phyloP scores from a whole-genome alignment of 805 yeast genomes.

The Yarrowia sp. region DNA sequence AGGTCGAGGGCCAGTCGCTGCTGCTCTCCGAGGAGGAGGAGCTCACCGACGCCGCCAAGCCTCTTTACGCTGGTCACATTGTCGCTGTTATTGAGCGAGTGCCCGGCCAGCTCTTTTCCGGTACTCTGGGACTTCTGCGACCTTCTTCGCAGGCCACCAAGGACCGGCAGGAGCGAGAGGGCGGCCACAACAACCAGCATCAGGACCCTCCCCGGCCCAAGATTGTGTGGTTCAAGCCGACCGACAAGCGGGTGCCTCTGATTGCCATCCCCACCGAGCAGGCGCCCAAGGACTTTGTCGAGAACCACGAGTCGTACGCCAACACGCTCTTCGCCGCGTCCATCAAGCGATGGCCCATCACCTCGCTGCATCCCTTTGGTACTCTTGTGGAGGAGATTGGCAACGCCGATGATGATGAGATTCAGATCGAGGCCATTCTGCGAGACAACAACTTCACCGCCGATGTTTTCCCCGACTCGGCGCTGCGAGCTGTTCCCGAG shows the following conservation, averaged over 20 bases:
- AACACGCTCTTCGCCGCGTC: slow-evolving; percentile 88
- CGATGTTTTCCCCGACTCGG: slow-evolving; percentile 45
- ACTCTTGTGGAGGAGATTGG: slow-evolving; percentile 87
- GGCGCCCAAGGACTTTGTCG: slow-evolving; percentile 94
- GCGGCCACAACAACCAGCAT: slow-evolving; percentile 38
- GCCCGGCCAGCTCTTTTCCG: slow-evolving; percentile 94
- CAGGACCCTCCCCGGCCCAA: slow-evolving; percentile 57
- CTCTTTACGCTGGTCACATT: slow-evolving; percentile 95
- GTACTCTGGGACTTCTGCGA: slow-evolving; percentile 87
- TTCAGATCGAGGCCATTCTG: slow-evolving; percentile 83
- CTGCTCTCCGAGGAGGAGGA: slow-evolving; percentile 93
- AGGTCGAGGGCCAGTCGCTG: slow-evolving; percentile 95
- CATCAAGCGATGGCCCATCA: slow-evolving; percentile 98
- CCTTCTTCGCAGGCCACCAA: slow-evolving; percentile 94
- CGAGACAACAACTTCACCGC: slow-evolving; percentile 57
- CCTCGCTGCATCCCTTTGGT: slow-evolving; percentile 97
- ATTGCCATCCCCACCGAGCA: slow-evolving; percentile 98
- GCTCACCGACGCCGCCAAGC: slow-evolving; percentile 86
- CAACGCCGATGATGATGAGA: slow-evolving; percentile 65
- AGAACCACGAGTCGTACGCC: slow-evolving; percentile 79
- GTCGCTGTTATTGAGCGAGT: slow-evolving; percentile 97
- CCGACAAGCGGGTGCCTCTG: slow-evolving; percentile 94
- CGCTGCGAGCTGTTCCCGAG: slow-evolving; percentile 31
- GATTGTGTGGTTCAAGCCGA: slow-evolving; percentile 98
- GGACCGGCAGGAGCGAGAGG: slow-evolving; percentile 50